Evolutionary conservation across 352 stramenopile species (phyloP).

Genomic region (Globisporangium radiosum): DNA sequence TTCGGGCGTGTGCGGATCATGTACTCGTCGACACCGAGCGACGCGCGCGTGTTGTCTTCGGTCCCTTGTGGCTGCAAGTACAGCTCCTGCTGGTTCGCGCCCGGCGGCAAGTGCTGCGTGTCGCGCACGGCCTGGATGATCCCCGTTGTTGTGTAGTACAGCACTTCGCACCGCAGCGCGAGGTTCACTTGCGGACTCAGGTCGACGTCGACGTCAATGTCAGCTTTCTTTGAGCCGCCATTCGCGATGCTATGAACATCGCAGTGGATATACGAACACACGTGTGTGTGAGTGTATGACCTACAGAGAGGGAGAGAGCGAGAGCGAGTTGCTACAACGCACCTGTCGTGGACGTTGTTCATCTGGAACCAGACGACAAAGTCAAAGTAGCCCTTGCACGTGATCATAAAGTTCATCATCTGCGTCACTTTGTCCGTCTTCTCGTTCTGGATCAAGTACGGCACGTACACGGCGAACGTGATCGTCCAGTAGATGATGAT

Average conservation of each 20-base stretch:
- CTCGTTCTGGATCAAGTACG: slow-evolving; percentile 64
- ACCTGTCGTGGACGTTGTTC: slow-evolving; percentile 72
- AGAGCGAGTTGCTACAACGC: slow-evolving; percentile 1
- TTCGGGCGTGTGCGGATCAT: slow-evolving; percentile 79
- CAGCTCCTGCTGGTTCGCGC: slow-evolving; percentile 68
- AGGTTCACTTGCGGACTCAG: slow-evolving; percentile 83
- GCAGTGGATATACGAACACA: neutral
- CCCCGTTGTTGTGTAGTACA: slow-evolving; percentile 85
- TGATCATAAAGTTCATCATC: slow-evolving; percentile 89
- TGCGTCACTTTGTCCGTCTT: slow-evolving; percentile 48
- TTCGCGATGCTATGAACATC: slow-evolving; percentile 7
- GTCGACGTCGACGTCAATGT: slow-evolving; percentile 82
- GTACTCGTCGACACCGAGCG: slow-evolving; percentile 74
- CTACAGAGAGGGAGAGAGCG: neutral
- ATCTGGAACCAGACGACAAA: slow-evolving; percentile 88
- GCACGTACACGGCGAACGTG: slow-evolving; percentile 82
- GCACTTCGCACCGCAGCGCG: slow-evolving; percentile 74
- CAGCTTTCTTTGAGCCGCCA: slow-evolving; percentile 29
- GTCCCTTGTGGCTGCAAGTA: slow-evolving; percentile 74
- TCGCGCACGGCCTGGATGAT: slow-evolving; percentile 84
- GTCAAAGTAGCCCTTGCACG: slow-evolving; percentile 87
- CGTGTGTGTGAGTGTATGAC: neutral
- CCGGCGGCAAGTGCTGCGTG: slow-evolving; percentile 56
- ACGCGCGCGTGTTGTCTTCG: slow-evolving; percentile 60
- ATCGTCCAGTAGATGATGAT: slow-evolving; percentile 89